phyloP scores from a whole-genome alignment of 495 filamentous ascomycete species.

The Neurospora tetraspora region DNA sequence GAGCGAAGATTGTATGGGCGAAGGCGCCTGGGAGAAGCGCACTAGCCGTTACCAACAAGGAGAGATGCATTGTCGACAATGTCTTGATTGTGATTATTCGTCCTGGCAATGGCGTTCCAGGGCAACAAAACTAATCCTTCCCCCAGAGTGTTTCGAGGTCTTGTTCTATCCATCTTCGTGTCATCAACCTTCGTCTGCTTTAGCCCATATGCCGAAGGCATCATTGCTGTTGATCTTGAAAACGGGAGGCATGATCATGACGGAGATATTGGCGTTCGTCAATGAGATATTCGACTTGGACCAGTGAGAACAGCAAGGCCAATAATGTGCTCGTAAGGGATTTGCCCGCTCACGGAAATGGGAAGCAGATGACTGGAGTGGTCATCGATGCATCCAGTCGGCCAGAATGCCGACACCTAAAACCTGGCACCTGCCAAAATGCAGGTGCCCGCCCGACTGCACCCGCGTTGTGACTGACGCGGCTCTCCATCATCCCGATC shows the following conservation, averaged over 20 bases:
- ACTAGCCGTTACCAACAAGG: background rate
- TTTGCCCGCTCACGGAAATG: background rate
- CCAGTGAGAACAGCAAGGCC: background rate
- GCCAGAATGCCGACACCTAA: background rate
- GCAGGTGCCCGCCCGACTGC: background rate
- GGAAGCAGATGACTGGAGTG: background rate
- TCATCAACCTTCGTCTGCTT: background rate
- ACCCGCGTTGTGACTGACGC: background rate
- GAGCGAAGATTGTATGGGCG: slow-evolving; percentile 43
- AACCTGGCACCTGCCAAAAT: background rate
- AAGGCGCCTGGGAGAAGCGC: slow-evolving; percentile 10
- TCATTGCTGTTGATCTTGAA: background rate
- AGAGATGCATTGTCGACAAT: slow-evolving; percentile 5
- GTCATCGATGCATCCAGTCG: background rate
- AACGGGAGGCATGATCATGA: background rate
- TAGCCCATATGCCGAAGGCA: background rate
- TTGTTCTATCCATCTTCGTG: background rate
- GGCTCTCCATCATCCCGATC: background rate
- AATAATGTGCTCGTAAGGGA: background rate
- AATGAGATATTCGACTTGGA: background rate
- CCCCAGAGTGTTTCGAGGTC: background rate
- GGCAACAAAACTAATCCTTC: fast-evolving
- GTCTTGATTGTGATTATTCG: background rate
- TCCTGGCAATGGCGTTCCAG: background rate
- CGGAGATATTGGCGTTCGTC: background rate